Percentiles rank a stretch among this genome's conserved stretches.
Evolutionary conservation across 169 alveolate species (phyloP).

Genomic region (Eimeria zaria): DNA sequence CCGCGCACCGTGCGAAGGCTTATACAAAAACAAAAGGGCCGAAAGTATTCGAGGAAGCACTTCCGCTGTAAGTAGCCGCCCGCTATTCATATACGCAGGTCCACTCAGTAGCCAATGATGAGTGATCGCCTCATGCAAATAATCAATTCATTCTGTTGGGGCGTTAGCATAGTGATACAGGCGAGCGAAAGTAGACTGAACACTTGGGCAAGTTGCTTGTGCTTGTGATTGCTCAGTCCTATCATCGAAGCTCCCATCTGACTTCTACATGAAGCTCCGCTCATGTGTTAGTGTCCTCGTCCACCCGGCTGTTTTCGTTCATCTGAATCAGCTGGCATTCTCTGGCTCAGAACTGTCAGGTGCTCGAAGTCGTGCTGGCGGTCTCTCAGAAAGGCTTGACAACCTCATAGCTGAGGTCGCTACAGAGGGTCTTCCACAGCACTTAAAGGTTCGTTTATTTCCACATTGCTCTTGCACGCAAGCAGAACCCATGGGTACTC

Average conservation of each 20-base stretch:
- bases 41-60: constrained; percentile 58
- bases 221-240: constrained; percentile 39
- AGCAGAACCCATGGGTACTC: neutral
- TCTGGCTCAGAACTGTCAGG: constrained; percentile 61
- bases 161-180: neutral
- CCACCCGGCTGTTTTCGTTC: constrained; percentile 49
- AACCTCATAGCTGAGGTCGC: constrained; percentile 30
- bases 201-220: neutral
- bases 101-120: neutral
- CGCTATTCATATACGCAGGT: neutral
- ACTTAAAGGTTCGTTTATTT: constrained; percentile 16
- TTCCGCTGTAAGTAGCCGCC: neutral
- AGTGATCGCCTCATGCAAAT: neutral
- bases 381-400: constrained; percentile 65
- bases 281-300: constrained; percentile 6
- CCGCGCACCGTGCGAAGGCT: constrained; percentile 49
- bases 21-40: neutral
- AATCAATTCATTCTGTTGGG: neutral
- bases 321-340: constrained; percentile 53
- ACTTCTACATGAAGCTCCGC: constrained; percentile 22
- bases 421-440: constrained; percentile 65
- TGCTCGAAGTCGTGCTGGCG: constrained; percentile 57
- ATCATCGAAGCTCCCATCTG: constrained; percentile 30
- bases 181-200: neutral
- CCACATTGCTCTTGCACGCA: neutral